These are phyloP conservation scores for Ceratocystis papillata DNA, from an alignment of 2,329 filamentous ascomycete species.

Conservation along the genomic window DNA sequence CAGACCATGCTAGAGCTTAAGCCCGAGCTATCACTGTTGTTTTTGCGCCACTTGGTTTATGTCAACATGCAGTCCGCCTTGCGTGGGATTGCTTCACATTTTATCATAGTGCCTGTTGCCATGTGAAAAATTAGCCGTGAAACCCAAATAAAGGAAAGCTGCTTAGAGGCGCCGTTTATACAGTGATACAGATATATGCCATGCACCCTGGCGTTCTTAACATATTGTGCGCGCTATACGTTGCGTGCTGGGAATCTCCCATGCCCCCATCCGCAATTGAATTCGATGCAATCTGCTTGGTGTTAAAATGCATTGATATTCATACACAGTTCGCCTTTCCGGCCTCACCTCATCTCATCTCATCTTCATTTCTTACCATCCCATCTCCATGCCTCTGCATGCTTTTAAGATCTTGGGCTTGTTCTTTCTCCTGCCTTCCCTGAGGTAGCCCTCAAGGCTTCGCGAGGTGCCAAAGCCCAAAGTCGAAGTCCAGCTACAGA, in stretches of 20 bases:
- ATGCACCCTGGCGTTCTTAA: neutral
- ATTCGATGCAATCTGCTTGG: too few species aligned
- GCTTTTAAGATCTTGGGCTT: neutral
- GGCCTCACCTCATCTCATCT: neutral
- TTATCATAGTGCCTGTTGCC: neutral
- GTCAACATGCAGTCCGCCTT: neutral
- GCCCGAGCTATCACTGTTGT: too few species aligned
- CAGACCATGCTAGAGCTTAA: too few species aligned
- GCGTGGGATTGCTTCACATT: neutral
- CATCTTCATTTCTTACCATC: neutral
- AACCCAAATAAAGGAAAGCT: neutral
- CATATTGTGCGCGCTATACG: neutral
- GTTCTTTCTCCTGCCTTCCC: neutral
- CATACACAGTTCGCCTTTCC: neutral
- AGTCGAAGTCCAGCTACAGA: neutral
- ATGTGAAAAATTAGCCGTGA: slow-evolving; percentile 2
- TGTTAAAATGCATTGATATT: neutral
- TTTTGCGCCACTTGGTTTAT: too few species aligned
- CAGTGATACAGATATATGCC: neutral
- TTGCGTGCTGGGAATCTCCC: too few species aligned
- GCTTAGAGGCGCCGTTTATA: neutral
- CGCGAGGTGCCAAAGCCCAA: neutral
- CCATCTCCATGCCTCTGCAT: neutral
- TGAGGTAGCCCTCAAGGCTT: neutral
- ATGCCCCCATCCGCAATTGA: too few species aligned